These are phyloP conservation scores for Oryza longistaminata DNA, from an alignment of 176 grass and related monocot species.

Conservation along the genomic window DNA sequence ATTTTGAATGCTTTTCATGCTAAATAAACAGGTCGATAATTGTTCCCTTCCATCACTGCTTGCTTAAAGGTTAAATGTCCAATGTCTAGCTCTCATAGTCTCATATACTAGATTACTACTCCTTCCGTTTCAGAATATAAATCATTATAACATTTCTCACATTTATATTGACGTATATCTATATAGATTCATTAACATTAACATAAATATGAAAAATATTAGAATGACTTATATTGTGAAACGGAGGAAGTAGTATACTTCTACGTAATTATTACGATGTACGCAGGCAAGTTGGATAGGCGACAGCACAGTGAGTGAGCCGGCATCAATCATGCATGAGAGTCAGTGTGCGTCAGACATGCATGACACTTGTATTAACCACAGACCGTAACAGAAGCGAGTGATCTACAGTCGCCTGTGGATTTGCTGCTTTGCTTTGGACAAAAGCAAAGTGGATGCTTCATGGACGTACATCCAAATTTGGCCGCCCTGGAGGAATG, in stretches of 20 bases:
- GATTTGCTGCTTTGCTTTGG: constrained; percentile 12
- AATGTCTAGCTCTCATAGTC: not conserved
- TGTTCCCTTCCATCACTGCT: not conserved
- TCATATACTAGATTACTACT: no score
- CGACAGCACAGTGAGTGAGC: not conserved
- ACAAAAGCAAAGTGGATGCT: constrained; percentile 30
- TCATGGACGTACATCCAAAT: not conserved
- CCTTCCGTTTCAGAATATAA: no score
- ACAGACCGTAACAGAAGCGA: not conserved
- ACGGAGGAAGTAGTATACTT: no score
- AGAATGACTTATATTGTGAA: no score
- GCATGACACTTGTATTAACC: not conserved
- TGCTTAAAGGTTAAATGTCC: not conserved
- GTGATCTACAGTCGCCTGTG: not conserved
- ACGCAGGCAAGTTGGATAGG: not conserved
- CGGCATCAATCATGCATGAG: not conserved
- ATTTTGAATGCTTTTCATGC: no score
- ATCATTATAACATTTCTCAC: no score
- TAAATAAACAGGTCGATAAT: no score
- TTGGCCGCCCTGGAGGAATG: constrained; percentile 4
- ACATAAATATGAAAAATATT: no score
- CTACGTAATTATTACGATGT: not conserved
- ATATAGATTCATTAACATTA: no score
- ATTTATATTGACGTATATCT: no score
- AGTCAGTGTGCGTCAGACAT: not conserved